These are phyloP conservation scores for Neurospora sp. DNA, from an alignment of 495 filamentous ascomycete species.

Conservation along the genomic window DNA sequence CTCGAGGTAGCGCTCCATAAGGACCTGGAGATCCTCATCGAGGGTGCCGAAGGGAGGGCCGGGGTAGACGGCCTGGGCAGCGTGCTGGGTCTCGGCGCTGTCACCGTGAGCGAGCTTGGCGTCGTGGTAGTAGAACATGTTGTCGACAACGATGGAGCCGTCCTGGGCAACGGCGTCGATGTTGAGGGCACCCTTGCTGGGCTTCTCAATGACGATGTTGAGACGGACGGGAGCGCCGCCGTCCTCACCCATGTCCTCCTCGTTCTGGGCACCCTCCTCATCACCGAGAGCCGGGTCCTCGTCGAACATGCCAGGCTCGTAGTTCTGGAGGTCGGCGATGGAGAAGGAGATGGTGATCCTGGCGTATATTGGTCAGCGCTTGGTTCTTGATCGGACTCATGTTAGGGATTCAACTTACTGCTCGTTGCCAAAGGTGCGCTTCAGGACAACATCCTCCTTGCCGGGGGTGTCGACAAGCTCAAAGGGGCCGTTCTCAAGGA, in stretches of 20 bases:
- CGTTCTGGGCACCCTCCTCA: slow-evolving; percentile 38
- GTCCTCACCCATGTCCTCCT: slow-evolving; percentile 34
- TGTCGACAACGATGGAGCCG: slow-evolving; percentile 80
- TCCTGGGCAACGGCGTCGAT: slow-evolving; percentile 83
- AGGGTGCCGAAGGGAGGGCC: slow-evolving; percentile 90
- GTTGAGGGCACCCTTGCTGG: slow-evolving; percentile 64
- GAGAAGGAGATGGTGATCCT: slow-evolving; percentile 91
- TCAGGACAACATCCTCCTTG: slow-evolving; percentile 77
- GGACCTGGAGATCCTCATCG: slow-evolving; percentile 86
- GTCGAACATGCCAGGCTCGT: slow-evolving; percentile 39
- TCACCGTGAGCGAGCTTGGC: slow-evolving; percentile 53
- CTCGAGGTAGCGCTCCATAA: slow-evolving; percentile 89
- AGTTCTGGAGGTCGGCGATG: slow-evolving; percentile 76
- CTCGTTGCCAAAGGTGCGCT: slow-evolving; percentile 77
- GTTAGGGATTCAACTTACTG: slow-evolving; percentile 44
- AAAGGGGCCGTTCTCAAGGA: slow-evolving; percentile 59
- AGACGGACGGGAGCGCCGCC: slow-evolving; percentile 60
- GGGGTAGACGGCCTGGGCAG: slow-evolving; percentile 66
- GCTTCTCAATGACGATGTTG: slow-evolving; percentile 80
- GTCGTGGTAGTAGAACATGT: slow-evolving; percentile 77
- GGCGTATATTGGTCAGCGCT: not conserved
- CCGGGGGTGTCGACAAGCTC: slow-evolving; percentile 70
- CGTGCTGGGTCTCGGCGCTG: slow-evolving; percentile 35
- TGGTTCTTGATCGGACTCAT: too few species aligned
- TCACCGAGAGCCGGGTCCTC: slow-evolving; percentile 59